These are phyloP conservation scores for Arachis monticola DNA, from an alignment of 331 rosid species.

Conservation along the genomic window DNA sequence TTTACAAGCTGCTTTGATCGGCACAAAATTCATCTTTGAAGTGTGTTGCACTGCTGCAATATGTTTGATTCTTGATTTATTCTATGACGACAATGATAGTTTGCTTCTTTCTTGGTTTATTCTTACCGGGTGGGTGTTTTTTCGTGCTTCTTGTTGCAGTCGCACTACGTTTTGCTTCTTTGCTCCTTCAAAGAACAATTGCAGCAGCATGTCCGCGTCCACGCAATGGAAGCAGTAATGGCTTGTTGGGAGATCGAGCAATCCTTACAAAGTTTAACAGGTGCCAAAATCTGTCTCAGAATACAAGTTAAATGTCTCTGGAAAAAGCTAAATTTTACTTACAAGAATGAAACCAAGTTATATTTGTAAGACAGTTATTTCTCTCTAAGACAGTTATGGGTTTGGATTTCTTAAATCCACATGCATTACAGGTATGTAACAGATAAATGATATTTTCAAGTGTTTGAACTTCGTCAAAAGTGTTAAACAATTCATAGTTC, in stretches of 20 bases:
- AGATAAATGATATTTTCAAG: background rate
- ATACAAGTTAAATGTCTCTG: background rate
- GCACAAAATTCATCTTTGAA: background rate
- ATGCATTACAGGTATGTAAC: slow-evolving; percentile 18
- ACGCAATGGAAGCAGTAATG: slow-evolving; percentile 95
- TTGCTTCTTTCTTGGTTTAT: background rate
- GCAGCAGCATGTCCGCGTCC: slow-evolving; percentile 84
- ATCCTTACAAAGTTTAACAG: slow-evolving; percentile 81
- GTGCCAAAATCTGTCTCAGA: slow-evolving; percentile 36
- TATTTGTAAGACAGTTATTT: background rate
- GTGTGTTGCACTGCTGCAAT: background rate
- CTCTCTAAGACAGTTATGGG: background rate
- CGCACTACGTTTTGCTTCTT: slow-evolving; percentile 77
- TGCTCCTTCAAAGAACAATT: slow-evolving; percentile 87
- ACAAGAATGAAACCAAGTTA: background rate
- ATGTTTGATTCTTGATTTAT: slow-evolving; percentile 11
- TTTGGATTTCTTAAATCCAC: background rate
- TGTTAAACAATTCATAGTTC: slow-evolving; percentile 2
- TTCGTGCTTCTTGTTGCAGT: slow-evolving; percentile 46
- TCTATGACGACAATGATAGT: background rate
- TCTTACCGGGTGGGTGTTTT: background rate
- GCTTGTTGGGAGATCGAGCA: slow-evolving; percentile 94
- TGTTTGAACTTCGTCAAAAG: slow-evolving; percentile 12
- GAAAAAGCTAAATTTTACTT: background rate
- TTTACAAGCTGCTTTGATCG: background rate